Base-by-base conservation (phyloP, 495 filamentous ascomycete genomes). In the Aspergillus asperescens region DNA sequence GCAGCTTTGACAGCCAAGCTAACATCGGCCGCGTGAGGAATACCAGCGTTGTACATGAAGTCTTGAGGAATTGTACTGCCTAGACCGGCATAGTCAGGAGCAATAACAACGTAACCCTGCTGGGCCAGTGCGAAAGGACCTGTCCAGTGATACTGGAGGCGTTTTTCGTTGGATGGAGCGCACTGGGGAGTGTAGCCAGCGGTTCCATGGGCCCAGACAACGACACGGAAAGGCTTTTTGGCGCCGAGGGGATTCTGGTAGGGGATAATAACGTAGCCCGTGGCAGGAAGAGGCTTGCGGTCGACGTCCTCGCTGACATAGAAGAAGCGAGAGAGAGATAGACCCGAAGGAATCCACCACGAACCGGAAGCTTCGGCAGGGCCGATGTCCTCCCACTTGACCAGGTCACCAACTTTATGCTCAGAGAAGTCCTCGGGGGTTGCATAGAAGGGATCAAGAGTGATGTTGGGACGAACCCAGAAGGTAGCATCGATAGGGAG, bases 131-230 rank as follows among this genome's bases (percentile, higher is more conserved):
- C 7, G 27, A 43, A 55, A 3, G 45, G 27, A 2, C 24, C 37
- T 22, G 27, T 28, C 27, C 35, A 55, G 28, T 20, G 4, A 25
- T 55, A 55, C 7, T 43, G 31, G 0, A 55, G 52, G n/a, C 2
- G 18, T 4, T 32, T 28, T 25, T 49, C 16, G 44, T 55, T 55
- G 20, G 25, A 43, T 1, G 52, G 52, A 4, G 52, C 52, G 25
- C 52, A 55, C 13, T 32, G 44, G 9, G 34, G 25, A 12, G 27
- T 34, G 16, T 22, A 22, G 19, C 52, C 52, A 4, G 52, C 35
- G 19, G 52, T 49, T 8, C 52, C 52, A 10, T 55, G 52, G 0
- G 44, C 39, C 52, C 52, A 48, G 24, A 32, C 52, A 12, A 55
- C 35, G 10, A 46, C 34, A 37, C 34, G 34, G 34, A 37, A 37